These are phyloP conservation scores for Rhodotorula graminis DNA, from an alignment of 768 basidiomycete species.

Conservation along the genomic window DNA sequence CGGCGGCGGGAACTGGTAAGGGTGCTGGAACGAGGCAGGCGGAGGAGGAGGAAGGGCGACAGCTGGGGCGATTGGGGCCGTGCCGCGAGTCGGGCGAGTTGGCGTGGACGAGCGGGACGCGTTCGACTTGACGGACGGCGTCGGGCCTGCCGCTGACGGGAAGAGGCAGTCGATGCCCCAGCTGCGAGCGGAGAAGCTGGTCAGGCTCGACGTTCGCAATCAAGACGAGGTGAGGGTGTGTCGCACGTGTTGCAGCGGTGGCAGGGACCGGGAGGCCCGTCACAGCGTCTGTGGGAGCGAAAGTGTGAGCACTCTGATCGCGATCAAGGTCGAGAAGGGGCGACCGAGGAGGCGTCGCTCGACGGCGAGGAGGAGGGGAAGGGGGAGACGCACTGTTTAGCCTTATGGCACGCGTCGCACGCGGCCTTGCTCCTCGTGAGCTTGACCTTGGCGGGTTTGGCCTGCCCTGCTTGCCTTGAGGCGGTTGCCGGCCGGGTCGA, in stretches of 20 bases:
- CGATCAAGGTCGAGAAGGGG: no score
- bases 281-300: slow-evolving; percentile 32
- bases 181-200: not conserved
- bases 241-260: slow-evolving; percentile 34
- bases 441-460: not conserved
- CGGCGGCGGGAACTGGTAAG: not conserved
- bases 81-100: not conserved
- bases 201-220: no score
- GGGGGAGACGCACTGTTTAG: slow-evolving; percentile 24
- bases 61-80: not conserved
- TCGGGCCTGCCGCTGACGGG: slow-evolving; percentile 20
- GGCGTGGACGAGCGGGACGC: not conserved
- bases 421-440: slow-evolving; percentile 6
- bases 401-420: slow-evolving; percentile 28
- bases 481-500: not conserved
- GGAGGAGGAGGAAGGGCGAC: not conserved
- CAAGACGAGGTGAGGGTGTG: not conserved
- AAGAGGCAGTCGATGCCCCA: slow-evolving; percentile 35
- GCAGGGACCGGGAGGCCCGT: slow-evolving; percentile 32
- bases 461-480: not conserved
- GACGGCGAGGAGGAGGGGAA: no score
- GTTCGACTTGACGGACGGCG: not conserved
- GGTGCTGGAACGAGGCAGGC: not conserved
- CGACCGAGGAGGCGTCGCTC: no score
- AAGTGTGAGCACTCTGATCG: no score